A percentile compares a stretch with the other conserved stretches of the same genome.
These are phyloP conservation scores for Boletus coccyginus DNA, from an alignment of 768 basidiomycete genomes.

Conservation along the genomic window DNA sequence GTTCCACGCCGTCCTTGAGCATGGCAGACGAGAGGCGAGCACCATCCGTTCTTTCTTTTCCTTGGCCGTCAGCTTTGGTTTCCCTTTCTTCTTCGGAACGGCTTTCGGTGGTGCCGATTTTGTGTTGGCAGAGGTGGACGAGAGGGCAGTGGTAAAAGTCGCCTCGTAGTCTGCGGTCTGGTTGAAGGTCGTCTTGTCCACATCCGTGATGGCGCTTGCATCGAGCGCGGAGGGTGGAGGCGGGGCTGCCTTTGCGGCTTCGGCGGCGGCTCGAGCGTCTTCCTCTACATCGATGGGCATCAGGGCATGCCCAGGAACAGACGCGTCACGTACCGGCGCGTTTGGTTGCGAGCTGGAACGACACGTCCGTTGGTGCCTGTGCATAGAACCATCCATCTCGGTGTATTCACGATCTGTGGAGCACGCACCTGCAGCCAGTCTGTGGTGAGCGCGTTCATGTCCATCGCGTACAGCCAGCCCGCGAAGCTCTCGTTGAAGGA, in stretches of 20 bases:
- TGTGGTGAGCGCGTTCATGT: conserved; percentile 92
- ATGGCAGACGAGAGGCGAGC: conserved; percentile 18
- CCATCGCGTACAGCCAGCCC: conserved; percentile 87
- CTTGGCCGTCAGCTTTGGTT: conserved; percentile 68
- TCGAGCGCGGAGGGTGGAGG: conserved; percentile 24
- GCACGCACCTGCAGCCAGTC: conserved; percentile 80
- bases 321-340: conserved; percentile 50
- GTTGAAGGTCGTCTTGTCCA: conserved; percentile 29
- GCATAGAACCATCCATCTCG: not conserved
- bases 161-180: conserved; percentile 34
- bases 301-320: not conserved
- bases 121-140: conserved; percentile 35
- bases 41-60: conserved; percentile 84
- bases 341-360: conserved; percentile 55
- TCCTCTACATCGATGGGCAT: conserved; percentile 45
- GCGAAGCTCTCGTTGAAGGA: conserved; percentile 94
- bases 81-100: conserved; percentile 49
- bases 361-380: conserved; percentile 59
- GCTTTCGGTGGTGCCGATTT: conserved; percentile 41
- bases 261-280: conserved; percentile 50
- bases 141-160: conserved; percentile 30
- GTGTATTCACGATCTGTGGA: not conserved
- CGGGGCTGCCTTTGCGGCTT: conserved; percentile 47
- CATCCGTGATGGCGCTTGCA: conserved; percentile 18
- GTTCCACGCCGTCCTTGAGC: too few species aligned